Base-by-base conservation (phyloP, 2,329 filamentous ascomycete genomes). In the Metarhizium brunneum region DNA sequence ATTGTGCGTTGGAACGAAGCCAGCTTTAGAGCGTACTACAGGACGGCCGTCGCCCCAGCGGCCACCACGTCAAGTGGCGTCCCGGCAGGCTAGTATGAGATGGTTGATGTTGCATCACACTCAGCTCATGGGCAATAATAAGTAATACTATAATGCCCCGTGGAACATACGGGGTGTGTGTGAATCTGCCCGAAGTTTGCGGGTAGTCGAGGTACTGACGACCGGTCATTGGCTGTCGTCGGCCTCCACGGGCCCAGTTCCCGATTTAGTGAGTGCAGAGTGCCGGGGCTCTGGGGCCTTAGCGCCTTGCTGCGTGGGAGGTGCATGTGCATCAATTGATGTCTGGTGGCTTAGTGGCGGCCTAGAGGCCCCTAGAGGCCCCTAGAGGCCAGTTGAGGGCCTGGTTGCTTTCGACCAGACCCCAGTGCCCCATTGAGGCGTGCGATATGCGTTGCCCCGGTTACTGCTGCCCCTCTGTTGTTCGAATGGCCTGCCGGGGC, bases 401-500 rank as follows among this genome's bases (percentile, higher is more conserved):
- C 25, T 1, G 25, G 25, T 25, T 25, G 25, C 25, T 4, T 25
- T 25, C 3, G 25, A 25, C 18, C 18, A 18, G 18, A 18, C 25
- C 25, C 25, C 25, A 25, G 25, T 25, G 25, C 25, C 25, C 25
- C 25, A 3, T 25, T 25, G 25, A 25, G 53, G 50, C 29, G 36
- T 38, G 29, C 35, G 45, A 30, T 45, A 32, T 10, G 25, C 3
- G 56, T 61, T 57, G 55, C 48, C 55, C 53, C 60, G 57, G 57
- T 58, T 61, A 63, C 61, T 32, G 16, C 43, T 53, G 52, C 55
- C 55, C 59, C 59, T 60, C 58, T 62, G 61, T 63, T 63, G 58
- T 43, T 55, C 36, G 14, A 48, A 52, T 14, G 42, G 42, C 5
- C 42, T 36, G 25, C 32, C 13, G 47, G 25, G 16, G 49, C 59